Conservation (phyloP, 345 rosid genomes). For the Reutealis trisperma region DNA sequence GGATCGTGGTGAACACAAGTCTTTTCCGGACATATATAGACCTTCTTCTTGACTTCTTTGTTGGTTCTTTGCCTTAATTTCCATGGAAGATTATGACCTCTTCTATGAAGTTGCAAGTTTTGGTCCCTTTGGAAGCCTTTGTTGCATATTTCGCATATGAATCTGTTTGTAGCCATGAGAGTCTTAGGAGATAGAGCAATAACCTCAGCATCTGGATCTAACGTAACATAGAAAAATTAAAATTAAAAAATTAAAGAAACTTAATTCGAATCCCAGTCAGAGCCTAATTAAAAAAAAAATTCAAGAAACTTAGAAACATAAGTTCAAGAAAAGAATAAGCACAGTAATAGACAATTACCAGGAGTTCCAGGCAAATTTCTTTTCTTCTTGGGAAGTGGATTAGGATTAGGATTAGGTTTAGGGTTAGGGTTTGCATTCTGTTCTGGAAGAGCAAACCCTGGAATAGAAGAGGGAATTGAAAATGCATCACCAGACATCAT, state of each 20-base stretch:
- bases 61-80: constrained; percentile 76
- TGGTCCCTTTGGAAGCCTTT: constrained; percentile 98
- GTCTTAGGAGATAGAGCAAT: constrained; percentile 87
- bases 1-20: constrained; percentile 88
- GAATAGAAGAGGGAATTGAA: constrained; percentile 50
- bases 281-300: neutral
- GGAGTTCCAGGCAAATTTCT: constrained; percentile 97
- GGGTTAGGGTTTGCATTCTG: constrained; percentile 69
- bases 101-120: constrained; percentile 88
- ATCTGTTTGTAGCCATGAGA: constrained; percentile 93
- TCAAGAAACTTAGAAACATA: neutral
- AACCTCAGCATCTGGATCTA: constrained; percentile 99
- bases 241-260: too few relatives aligned
- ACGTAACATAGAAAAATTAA: neutral
- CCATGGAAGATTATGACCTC: constrained; percentile 99
- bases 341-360: constrained; percentile 35
- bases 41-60: constrained; percentile 68
- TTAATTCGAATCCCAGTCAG: too few relatives aligned
- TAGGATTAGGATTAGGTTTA: constrained; percentile 41
- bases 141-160: constrained; percentile 91
- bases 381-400: constrained; percentile 64
- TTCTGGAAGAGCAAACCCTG: constrained; percentile 49
- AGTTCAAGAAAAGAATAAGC: neutral
- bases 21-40: constrained; percentile 90
- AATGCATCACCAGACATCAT: constrained; percentile 75